A percentile compares a stretch with the other conserved stretches of the same genome.
These are phyloP conservation scores for Myrmaecium sp. DNA, from an alignment of 2,329 filamentous ascomycete genomes.

Conservation along the genomic window DNA sequence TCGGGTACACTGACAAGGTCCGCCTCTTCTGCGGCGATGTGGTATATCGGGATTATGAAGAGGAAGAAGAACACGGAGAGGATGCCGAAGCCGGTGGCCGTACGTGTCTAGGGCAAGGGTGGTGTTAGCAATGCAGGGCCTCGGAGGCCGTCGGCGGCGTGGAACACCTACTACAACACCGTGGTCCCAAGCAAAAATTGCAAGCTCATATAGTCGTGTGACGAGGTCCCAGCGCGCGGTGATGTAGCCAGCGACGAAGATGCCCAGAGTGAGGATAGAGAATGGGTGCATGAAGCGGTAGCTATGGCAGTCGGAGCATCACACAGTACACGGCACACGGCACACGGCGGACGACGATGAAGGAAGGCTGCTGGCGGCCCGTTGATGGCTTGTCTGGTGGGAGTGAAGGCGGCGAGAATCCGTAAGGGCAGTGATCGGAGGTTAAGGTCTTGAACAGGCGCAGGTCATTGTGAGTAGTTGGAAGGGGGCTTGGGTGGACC, in stretches of 20 bases:
- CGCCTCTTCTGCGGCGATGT: slow-evolving; percentile 65
- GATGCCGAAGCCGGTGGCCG: slow-evolving; percentile 67
- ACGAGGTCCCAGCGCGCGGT: slow-evolving; percentile 98
- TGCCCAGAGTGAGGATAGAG: slow-evolving; percentile 84
- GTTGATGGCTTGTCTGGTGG: too few species aligned
- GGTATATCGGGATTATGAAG: slow-evolving; percentile 68
- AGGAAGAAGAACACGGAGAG: slow-evolving; percentile 74
- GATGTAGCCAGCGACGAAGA: slow-evolving; percentile 98
- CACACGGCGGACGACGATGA: too few species aligned
- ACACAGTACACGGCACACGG: too few species aligned
- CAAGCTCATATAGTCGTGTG: slow-evolving; percentile 89
- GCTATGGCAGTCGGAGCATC: slow-evolving; percentile 1
- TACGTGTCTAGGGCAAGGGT: slow-evolving; percentile 47
- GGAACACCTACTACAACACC: slow-evolving; percentile 64
- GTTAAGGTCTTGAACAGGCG: too few species aligned
- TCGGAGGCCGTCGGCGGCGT: too few species aligned
- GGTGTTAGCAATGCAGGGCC: slow-evolving; percentile 5
- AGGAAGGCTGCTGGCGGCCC: too few species aligned
- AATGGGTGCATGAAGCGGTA: slow-evolving; percentile 77
- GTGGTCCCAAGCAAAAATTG: slow-evolving; percentile 96
- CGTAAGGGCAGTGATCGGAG: too few species aligned
- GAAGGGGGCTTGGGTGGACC: too few species aligned
- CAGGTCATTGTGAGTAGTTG: too few species aligned
- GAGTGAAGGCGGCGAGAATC: too few species aligned
- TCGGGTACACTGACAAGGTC: slow-evolving; percentile 45